A percentile compares a stretch with the other conserved stretches of the same genome.
Evolutionary conservation across 2,329 filamentous ascomycete species (phyloP).

Genomic region (Calonectria leucothoes): DNA sequence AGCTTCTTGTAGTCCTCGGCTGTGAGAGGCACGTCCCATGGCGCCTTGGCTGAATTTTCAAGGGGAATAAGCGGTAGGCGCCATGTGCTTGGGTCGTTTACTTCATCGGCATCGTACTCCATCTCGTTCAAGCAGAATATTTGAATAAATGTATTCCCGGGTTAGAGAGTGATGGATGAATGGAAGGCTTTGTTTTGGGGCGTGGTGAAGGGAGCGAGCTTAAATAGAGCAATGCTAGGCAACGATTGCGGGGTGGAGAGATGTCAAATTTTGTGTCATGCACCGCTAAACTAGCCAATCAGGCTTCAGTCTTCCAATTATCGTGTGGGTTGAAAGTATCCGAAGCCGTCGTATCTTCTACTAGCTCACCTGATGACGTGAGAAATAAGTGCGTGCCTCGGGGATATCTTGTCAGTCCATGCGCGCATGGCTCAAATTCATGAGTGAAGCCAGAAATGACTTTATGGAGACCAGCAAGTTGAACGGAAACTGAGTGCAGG

Average conservation of each 20-base stretch:
- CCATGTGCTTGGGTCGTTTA: background rate
- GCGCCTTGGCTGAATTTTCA: background rate
- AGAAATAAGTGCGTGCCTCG: background rate
- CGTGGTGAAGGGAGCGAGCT: background rate
- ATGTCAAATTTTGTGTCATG: background rate
- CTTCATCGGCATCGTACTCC: background rate
- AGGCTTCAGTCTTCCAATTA: background rate
- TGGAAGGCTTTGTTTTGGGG: too few relatives aligned
- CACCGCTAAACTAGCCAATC: background rate
- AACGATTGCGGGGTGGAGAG: background rate
- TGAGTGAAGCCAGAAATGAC: background rate
- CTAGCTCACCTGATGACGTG: background rate
- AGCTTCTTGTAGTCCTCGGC: background rate
- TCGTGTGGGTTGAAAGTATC: background rate
- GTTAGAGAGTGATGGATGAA: background rate
- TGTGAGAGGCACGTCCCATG: background rate
- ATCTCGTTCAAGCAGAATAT: background rate
- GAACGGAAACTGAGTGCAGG: background rate
- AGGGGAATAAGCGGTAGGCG: background rate
- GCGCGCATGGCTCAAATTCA: too few relatives aligned
- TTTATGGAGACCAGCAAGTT: background rate
- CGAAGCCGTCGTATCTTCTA: background rate
- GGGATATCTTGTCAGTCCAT: background rate
- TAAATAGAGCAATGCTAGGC: background rate
- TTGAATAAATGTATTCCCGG: background rate